phyloP scores from a whole-genome alignment of 2,329 filamentous ascomycete species.

The Aureobasidium sp. region DNA sequence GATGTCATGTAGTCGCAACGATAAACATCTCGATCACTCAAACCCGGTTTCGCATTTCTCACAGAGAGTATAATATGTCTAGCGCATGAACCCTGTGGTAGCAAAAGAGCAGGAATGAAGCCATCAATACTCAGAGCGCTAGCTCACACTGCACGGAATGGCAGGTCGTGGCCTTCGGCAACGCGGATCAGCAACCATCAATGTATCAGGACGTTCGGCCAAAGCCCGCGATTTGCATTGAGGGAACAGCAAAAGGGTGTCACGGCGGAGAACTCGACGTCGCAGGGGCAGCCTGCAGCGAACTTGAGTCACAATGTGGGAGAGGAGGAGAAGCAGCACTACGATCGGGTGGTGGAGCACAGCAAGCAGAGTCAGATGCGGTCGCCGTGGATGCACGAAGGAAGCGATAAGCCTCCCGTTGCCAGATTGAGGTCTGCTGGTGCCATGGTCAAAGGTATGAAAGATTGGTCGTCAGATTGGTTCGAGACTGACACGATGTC shows the following conservation, averaged over 20 bases:
- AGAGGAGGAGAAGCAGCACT: slow-evolving; percentile 34
- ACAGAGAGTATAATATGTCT: too few relatives aligned
- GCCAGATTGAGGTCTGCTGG: slow-evolving; percentile 44
- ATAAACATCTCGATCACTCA: too few relatives aligned
- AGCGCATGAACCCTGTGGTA: too few relatives aligned
- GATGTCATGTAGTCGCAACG: too few relatives aligned
- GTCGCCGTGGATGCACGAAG: slow-evolving; percentile 60
- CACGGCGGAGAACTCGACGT: slow-evolving; percentile 3
- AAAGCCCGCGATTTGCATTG: background rate
- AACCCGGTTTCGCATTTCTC: too few relatives aligned
- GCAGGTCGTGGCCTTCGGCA: background rate
- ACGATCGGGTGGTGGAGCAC: slow-evolving; percentile 35
- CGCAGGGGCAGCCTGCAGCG: slow-evolving; percentile 23
- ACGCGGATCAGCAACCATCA: background rate
- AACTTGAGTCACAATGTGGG: slow-evolving; percentile 34
- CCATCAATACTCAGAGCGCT: background rate
- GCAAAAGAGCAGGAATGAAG: background rate
- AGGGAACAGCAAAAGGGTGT: background rate
- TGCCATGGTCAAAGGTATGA: slow-evolving; percentile 57
- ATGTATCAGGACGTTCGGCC: background rate
- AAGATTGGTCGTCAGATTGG: background rate
- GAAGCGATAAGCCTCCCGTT: slow-evolving; percentile 53
- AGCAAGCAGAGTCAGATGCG: slow-evolving; percentile 52
- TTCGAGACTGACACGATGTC: background rate
- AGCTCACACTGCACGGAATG: background rate